Evolutionary conservation across 1,284 basidiomycete genomes (phyloP).

Genomic region (Singerocomus inundabilis): DNA sequence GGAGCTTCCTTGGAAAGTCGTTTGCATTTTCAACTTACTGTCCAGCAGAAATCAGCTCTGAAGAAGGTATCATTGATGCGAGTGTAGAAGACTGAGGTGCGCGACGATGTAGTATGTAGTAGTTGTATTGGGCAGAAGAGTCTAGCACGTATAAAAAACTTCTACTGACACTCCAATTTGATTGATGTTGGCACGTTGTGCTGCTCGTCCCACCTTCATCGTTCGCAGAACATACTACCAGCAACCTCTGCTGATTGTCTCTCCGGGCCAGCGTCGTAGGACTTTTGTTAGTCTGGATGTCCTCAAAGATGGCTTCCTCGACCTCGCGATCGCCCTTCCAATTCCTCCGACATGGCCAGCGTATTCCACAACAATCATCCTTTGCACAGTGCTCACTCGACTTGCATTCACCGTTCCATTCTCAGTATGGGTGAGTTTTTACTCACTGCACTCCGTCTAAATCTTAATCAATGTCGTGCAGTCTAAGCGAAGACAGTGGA

Average conservation of each 20-base stretch:
- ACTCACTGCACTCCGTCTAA: constrained; percentile 6
- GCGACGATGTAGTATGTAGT: not conserved
- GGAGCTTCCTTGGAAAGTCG: constrained; percentile 77
- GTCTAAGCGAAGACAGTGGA: constrained; percentile 63
- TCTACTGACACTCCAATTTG: not conserved
- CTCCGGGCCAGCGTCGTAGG: constrained; percentile 17
- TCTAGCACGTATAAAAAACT: not conserved
- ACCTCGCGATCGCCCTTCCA: constrained; percentile 68
- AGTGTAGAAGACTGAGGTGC: constrained; percentile 31
- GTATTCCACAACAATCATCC: constrained; percentile 77
- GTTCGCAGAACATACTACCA: constrained; percentile 8
- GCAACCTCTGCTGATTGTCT: constrained; percentile 3
- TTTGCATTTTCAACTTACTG: constrained; percentile 89
- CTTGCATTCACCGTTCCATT: constrained; percentile 69
- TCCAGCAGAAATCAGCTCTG: constrained; percentile 72
- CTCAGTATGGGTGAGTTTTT: constrained; percentile 71
- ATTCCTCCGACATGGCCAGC: constrained; percentile 62
- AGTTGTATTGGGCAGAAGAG: not conserved
- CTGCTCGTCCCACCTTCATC: constrained; percentile 11
- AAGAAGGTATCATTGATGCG: constrained; percentile 55
- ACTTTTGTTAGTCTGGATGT: constrained; percentile 41
- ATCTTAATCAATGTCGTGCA: constrained; percentile 31
- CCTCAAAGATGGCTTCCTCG: constrained; percentile 52
- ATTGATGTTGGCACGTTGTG: constrained; percentile 27
- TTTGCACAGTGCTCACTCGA: constrained; percentile 68